Percentiles rank a stretch among this genome's conserved stretches.
Evolutionary conservation across 768 basidiomycete species (phyloP).

Genomic region (Mycena galopus): DNA sequence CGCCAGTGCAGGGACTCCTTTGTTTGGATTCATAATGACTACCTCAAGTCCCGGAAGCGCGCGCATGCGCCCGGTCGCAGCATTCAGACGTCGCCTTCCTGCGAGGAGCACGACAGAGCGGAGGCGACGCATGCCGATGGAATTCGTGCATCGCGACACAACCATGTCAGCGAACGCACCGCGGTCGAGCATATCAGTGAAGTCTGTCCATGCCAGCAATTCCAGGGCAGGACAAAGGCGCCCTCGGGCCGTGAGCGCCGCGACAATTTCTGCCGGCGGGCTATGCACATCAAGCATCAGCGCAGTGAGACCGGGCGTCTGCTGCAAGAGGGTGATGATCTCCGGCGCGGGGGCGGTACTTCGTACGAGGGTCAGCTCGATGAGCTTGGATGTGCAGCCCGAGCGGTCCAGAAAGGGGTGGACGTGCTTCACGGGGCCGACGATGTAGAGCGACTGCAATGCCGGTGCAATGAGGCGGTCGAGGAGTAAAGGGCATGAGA

Average conservation of each 20-base stretch:
- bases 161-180: constrained; percentile 7
- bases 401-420: not conserved
- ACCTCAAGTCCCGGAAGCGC: not conserved
- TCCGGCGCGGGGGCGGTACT: not conserved
- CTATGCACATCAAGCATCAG: not conserved
- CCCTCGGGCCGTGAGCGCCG: not conserved
- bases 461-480: not conserved
- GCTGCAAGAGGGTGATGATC: not conserved
- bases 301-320: not conserved
- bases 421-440: not conserved
- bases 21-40: not conserved
- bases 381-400: not conserved
- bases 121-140: not conserved
- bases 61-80: not conserved
- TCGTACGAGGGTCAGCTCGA: not conserved
- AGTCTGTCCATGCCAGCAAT: not conserved
- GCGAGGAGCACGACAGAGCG: not conserved
- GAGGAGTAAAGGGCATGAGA: not conserved
- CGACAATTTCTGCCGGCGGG: not conserved
- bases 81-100: constrained; percentile 1
- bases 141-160: not conserved
- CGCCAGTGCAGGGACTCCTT: not conserved
- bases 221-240: not conserved
- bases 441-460: not conserved
- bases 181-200: not conserved